These are phyloP conservation scores for Davidsoniella eucalypti DNA, from an alignment of 2,329 filamentous ascomycete species.

Conservation along the genomic window DNA sequence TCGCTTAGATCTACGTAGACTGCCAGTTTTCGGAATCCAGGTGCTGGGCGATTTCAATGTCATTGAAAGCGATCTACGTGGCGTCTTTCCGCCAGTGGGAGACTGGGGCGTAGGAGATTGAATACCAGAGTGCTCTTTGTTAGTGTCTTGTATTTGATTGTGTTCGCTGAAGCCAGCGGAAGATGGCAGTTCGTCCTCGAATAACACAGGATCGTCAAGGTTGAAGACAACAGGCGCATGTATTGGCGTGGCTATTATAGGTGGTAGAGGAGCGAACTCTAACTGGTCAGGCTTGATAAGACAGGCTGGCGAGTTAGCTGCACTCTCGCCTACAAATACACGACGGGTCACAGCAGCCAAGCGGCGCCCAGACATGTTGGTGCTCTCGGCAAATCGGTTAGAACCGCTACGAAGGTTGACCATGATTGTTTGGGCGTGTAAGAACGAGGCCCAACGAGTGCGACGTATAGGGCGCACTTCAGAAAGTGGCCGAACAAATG, in stretches of 20 bases:
- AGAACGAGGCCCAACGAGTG: conserved; percentile 37
- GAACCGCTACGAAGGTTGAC: conserved; percentile 23
- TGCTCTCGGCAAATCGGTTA: conserved; percentile 16
- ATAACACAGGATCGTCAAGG: too few relatives aligned
- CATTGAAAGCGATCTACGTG: conserved; percentile 37
- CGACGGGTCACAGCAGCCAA: conserved; percentile 6
- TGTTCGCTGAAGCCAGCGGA: too few relatives aligned
- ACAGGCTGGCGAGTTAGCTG: conserved; percentile 3
- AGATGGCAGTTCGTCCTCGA: too few relatives aligned
- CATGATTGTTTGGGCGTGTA: conserved; percentile 28
- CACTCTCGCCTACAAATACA: conserved; percentile 9
- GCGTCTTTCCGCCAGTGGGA: not conserved
- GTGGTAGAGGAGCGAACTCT: not conserved
- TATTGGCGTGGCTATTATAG: not conserved
- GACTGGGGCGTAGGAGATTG: not conserved
- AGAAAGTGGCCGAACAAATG: not conserved
- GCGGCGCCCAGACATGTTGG: conserved; percentile 5
- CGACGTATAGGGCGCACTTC: conserved; percentile 1
- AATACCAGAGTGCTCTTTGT: not conserved
- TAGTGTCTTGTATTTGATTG: too few relatives aligned
- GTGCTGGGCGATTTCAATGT: conserved; percentile 39
- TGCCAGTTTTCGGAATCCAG: conserved; percentile 41
- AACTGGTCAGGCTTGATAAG: conserved; percentile 12
- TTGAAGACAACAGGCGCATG: not conserved
- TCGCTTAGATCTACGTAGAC: conserved; percentile 38